Percentiles rank a stretch among this genome's conserved stretches.
Evolutionary conservation across 805 yeast species (phyloP).

Genomic region (Yarrowia sp.): DNA sequence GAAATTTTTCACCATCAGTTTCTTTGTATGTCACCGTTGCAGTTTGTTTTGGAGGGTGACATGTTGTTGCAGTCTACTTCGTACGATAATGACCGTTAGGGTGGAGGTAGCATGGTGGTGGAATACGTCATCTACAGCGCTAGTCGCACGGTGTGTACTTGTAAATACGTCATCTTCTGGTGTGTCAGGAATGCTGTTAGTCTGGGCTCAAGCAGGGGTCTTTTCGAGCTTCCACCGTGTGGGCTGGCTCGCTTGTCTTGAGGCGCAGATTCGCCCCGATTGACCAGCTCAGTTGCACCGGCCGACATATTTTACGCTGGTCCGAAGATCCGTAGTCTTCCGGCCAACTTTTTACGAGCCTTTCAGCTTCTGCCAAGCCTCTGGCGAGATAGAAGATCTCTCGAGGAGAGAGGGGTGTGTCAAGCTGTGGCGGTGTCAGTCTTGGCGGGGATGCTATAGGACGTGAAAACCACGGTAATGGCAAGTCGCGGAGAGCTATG

Average conservation of each 20-base stretch:
- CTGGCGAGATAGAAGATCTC: conserved; percentile 27
- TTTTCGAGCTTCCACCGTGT: too few relatives aligned
- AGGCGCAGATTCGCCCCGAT: conserved; percentile 10
- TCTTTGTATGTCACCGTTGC: conserved; percentile 11
- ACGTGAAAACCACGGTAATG: neutral
- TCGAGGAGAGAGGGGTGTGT: conserved; percentile 11
- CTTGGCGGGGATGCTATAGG: conserved; percentile 13
- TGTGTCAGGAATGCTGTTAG: too few relatives aligned
- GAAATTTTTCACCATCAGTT: neutral
- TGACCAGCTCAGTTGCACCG: conserved; percentile 18
- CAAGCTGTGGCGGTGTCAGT: conserved; percentile 13
- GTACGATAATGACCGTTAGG: conserved; percentile 1
- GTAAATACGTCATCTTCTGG: too few relatives aligned
- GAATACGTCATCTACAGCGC: too few relatives aligned
- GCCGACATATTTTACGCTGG: conserved; percentile 16
- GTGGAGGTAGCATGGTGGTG: too few relatives aligned
- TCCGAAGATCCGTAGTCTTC: conserved; percentile 23
- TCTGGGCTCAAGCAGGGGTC: too few relatives aligned
- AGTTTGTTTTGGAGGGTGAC: conserved; percentile 17
- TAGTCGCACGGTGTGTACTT: too few relatives aligned
- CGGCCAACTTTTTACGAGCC: neutral
- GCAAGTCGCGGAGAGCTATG: neutral
- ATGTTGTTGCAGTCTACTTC: neutral
- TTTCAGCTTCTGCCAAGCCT: conserved; percentile 9
- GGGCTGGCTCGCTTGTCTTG: conserved; percentile 14